phyloP scores from a whole-genome alignment of 176 grass and related monocot genomes.

The bread wheat (Triticum aestivum) region IWGSC_CS_RefSeq_v2.1 NC_057806.1:467876673-467877172 shows the following conservation, averaged over 20 bases:
- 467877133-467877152: neutral
- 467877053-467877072: constrained; percentile 82
- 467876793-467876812: constrained; percentile 6
- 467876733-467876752: constrained; percentile 17
- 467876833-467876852: constrained; percentile 16
- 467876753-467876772: constrained; percentile 14
- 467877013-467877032: constrained; percentile 45
- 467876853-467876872: neutral
- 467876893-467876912: constrained; percentile 20
- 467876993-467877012: constrained; percentile 52
- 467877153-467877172: neutral
- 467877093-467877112: constrained; percentile 72
- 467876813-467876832: neutral
- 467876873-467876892: neutral
- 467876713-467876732: constrained; percentile 74
- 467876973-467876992: constrained; percentile 72
- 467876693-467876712: constrained; percentile 81
- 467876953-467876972: constrained; percentile 84
- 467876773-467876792: neutral
- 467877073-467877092: constrained; percentile 75
- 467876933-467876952: constrained; percentile 62
- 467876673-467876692: constrained; percentile 87
- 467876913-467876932: neutral
- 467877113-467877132: neutral
- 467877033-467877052: constrained; percentile 48